Conservation (phyloP, 2,329 filamentous ascomycete species). For the Aspergillus aculeatinus region DNA sequence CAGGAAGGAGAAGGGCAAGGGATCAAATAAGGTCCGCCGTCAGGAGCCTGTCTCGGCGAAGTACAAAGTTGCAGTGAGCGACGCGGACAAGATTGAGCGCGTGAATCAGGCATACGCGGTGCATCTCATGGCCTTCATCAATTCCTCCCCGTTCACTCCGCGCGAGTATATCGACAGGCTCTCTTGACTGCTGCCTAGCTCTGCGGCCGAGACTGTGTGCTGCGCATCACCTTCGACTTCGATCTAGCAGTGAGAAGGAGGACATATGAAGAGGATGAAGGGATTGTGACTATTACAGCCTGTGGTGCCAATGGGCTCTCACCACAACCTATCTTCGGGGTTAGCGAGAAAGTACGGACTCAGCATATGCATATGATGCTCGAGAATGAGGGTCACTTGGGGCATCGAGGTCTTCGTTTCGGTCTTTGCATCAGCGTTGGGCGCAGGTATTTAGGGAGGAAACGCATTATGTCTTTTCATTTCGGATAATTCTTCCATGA, state of each 20-base stretch:
- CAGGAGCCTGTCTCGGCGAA: neutral
- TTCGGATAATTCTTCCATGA: neutral
- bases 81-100: neutral
- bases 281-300: neutral
- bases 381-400: neutral
- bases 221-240: neutral
- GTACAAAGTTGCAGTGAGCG: neutral
- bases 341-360: neutral
- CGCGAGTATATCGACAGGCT: neutral
- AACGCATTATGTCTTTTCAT: neutral
- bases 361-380: neutral
- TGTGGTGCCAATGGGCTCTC: neutral
- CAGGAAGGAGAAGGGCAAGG: neutral
- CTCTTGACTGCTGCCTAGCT: neutral
- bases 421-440: neutral
- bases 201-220: neutral
- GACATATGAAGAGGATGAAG: neutral
- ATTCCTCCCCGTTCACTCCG: neutral
- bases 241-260: neutral
- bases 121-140: conserved; percentile 2
- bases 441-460: neutral
- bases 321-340: neutral
- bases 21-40: neutral
- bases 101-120: conserved; percentile 2
- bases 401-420: neutral